Conservation (phyloP, 768 basidiomycete genomes). For the Trametes maxima region DNA sequence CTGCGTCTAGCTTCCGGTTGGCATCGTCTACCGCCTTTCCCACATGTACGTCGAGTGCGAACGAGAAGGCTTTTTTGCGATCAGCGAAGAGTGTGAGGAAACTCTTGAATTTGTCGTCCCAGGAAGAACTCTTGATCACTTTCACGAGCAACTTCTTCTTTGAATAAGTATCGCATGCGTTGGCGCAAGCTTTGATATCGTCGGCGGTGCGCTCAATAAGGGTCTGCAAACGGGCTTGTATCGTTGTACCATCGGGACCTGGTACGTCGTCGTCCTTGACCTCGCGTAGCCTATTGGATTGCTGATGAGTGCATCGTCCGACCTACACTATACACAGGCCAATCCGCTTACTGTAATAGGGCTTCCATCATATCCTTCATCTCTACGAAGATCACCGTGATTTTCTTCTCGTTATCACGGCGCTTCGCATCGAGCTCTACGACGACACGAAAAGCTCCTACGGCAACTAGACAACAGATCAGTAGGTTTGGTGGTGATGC, state of each 20-base stretch:
- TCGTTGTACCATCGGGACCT: slow-evolving; percentile 36
- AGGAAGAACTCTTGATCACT: slow-evolving; percentile 32
- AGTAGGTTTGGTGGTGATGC: too few relatives aligned
- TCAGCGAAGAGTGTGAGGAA: slow-evolving; percentile 24
- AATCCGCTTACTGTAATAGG: slow-evolving; percentile 45
- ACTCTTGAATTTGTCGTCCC: slow-evolving; percentile 30
- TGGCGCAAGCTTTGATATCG: slow-evolving; percentile 37
- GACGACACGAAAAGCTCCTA: slow-evolving; percentile 48
- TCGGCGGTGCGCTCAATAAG: slow-evolving; percentile 33
- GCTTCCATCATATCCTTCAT: slow-evolving; percentile 54
- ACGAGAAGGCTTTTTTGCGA: slow-evolving; percentile 31
- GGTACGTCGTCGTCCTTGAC: slow-evolving; percentile 32
- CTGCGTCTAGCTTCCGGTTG: slow-evolving; percentile 23
- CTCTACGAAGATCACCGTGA: slow-evolving; percentile 47
- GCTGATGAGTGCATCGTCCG: background rate
- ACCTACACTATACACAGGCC: background rate
- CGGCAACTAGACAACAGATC: background rate
- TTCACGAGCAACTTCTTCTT: slow-evolving; percentile 34
- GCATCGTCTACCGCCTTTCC: slow-evolving; percentile 28
- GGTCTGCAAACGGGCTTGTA: slow-evolving; percentile 38
- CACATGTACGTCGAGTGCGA: slow-evolving; percentile 34
- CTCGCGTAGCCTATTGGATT: slow-evolving; percentile 33
- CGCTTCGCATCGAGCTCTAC: slow-evolving; percentile 50
- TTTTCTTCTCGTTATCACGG: slow-evolving; percentile 53
- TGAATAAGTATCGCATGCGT: slow-evolving; percentile 36